Base-by-base conservation (phyloP, 1,284 basidiomycete genomes). In the Apiotrichum brassicae region DNA sequence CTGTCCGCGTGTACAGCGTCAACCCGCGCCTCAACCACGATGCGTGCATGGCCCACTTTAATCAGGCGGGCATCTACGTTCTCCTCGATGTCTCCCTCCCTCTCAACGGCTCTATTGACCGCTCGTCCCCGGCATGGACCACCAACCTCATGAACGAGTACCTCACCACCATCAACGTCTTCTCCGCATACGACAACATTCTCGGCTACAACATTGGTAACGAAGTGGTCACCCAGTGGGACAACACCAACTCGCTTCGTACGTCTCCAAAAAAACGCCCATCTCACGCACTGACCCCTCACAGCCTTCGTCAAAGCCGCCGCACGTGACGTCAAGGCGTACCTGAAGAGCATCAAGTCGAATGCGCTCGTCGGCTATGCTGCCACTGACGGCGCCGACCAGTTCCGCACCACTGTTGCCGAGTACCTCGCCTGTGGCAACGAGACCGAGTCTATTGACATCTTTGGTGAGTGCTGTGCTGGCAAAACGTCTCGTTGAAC, bases 31-130 rank as follows among this genome's bases (percentile, higher is more conserved):
- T 84, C 52, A 84, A 93, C 71, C 91, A 95, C 61, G 87, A 91
- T 66, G 76, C 75, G 1, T 95, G 91, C 71, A 94, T 95, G 91
- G 74, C 74, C 40, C 72, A 81, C 8, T 77, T 95, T 51, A 83
- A 82, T 62, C 74, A 76, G 34, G 87, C 87, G 35, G 85, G 85
- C 34, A 94, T 94, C 57, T 94, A 94, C 70, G 81, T 87, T 46
- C 84, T 94, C 84, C 82, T 94, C 56, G 91, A 94, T 69, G 77
- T 94, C 42, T 80, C 86, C 2, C 76, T 91, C 11, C 90, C 90
- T 16, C 73, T 85, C 32, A 92, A 90, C 63, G 89, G 90, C 35
- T 89, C 86, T 28, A 90, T 93, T 54, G 81, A 91, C 73, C 83
- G 89, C 25, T 66, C 75, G 23, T 67, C 76, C 22, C 90, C 91